A percentile compares a stretch with the other conserved stretches of the same genome.
Evolutionary conservation across 2,329 filamentous ascomycete species (phyloP).

Genomic region (Blastomyces silverae): DNA sequence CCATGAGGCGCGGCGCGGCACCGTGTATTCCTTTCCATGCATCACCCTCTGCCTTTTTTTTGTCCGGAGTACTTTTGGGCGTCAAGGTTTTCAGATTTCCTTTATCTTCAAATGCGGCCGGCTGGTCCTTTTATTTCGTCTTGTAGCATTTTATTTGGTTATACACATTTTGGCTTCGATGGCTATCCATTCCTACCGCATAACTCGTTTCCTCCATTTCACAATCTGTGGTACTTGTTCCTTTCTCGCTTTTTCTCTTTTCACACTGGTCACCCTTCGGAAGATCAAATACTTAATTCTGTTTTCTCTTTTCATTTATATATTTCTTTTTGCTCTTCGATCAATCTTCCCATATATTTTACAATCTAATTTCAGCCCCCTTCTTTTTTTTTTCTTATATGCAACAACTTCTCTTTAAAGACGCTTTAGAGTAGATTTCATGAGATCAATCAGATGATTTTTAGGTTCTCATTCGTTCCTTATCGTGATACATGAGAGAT

Average conservation of each 20-base stretch:
- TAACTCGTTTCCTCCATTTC: background rate
- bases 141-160: background rate
- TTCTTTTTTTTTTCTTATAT: background rate
- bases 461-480: background rate
- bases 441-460: background rate
- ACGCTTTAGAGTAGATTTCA: background rate
- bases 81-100: conserved; percentile 5
- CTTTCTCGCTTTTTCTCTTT: background rate
- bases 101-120: background rate
- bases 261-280: background rate
- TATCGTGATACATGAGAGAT: background rate
- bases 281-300: background rate
- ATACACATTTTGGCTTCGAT: conserved; percentile 4
- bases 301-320: background rate
- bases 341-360: background rate
- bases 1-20: background rate
- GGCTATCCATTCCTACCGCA: background rate
- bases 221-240: background rate
- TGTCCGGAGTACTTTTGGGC: background rate
- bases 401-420: background rate
- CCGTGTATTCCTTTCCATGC: background rate
- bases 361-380: background rate
- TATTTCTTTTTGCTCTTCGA: background rate
- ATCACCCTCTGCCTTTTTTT: background rate
- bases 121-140: background rate